Percentiles rank a stretch among this genome's conserved stretches.
Evolutionary conservation across 2,329 filamentous ascomycete species (phyloP).

Genomic region (Epichloe coenophiala): DNA sequence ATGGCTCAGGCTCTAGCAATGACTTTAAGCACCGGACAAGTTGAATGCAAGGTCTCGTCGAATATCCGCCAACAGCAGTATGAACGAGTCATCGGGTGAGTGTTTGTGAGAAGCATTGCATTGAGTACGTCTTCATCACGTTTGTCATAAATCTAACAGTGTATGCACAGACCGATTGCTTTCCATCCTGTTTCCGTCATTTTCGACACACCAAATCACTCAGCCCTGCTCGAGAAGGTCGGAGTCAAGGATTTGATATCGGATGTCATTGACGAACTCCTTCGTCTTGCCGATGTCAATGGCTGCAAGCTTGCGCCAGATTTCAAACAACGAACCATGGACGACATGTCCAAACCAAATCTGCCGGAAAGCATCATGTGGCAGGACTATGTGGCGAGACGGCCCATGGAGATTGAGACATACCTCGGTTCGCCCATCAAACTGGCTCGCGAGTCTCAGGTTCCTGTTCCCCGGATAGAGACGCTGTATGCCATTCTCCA

Average conservation of each 20-base stretch:
- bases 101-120: slow-evolving; percentile 8
- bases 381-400: slow-evolving; percentile 73
- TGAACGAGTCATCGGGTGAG: slow-evolving; percentile 93
- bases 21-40: slow-evolving; percentile 82
- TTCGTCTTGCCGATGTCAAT: slow-evolving; percentile 58
- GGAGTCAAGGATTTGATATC: slow-evolving; percentile 66
- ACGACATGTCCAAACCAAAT: slow-evolving; percentile 59
- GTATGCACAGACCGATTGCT: slow-evolving; percentile 60
- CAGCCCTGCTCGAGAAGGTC: slow-evolving; percentile 68
- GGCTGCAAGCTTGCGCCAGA: slow-evolving; percentile 62
- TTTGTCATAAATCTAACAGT: neutral
- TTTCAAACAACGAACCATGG: slow-evolving; percentile 72
- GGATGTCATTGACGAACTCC: slow-evolving; percentile 73
- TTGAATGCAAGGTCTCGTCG: slow-evolving; percentile 83
- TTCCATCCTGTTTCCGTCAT: slow-evolving; percentile 56
- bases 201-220: slow-evolving; percentile 68
- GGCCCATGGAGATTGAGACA: slow-evolving; percentile 95
- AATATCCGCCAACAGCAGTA: slow-evolving; percentile 97
- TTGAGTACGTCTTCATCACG: neutral
- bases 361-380: slow-evolving; percentile 84
- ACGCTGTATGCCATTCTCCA: slow-evolving; percentile 86
- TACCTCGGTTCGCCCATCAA: slow-evolving; percentile 89
- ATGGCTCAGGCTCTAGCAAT: slow-evolving; percentile 95
- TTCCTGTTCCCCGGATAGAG: slow-evolving; percentile 73
- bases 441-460: slow-evolving; percentile 58